phyloP scores from a whole-genome alignment of 2,329 filamentous ascomycete species.

The Ampelomyces quisqualis region DNA sequence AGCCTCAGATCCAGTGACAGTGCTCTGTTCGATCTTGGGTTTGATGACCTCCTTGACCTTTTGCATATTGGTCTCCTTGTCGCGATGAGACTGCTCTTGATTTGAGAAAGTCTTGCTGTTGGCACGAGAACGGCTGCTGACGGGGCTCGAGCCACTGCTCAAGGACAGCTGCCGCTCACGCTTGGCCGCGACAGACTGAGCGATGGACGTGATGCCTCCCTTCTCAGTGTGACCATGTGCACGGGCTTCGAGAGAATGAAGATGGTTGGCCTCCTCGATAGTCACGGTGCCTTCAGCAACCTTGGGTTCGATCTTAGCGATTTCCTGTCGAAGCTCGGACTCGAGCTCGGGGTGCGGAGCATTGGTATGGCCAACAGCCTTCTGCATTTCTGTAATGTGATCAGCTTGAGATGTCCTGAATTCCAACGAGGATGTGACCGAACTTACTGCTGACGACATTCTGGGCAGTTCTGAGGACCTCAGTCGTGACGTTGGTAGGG shows the following conservation, averaged over 20 bases:
- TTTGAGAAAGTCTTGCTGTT: slow-evolving; percentile 18
- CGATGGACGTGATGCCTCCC: slow-evolving; percentile 41
- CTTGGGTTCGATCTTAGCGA: slow-evolving; percentile 36
- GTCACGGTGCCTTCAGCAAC: slow-evolving; percentile 39
- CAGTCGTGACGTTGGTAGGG: slow-evolving; percentile 26
- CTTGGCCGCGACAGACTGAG: slow-evolving; percentile 44
- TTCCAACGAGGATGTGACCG: background rate
- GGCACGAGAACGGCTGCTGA: slow-evolving; percentile 9
- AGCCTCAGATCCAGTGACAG: slow-evolving; percentile 39
- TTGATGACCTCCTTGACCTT: slow-evolving; percentile 30
- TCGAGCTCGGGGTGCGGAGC: slow-evolving; percentile 35
- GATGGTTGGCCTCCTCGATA: slow-evolving; percentile 44
- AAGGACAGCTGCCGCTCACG: slow-evolving; percentile 23
- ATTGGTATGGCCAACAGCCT: slow-evolving; percentile 25
- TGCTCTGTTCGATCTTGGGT: slow-evolving; percentile 38
- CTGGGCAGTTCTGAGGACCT: slow-evolving; percentile 30
- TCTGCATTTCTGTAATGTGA: slow-evolving; percentile 31
- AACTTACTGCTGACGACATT: slow-evolving; percentile 33
- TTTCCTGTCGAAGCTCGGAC: slow-evolving; percentile 31
- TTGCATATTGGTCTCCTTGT: slow-evolving; percentile 37
- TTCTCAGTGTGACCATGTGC: slow-evolving; percentile 39
- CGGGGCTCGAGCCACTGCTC: slow-evolving; percentile 9
- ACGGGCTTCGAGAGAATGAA: slow-evolving; percentile 47
- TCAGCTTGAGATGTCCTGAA: slow-evolving; percentile 9
- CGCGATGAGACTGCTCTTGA: slow-evolving; percentile 31